These are phyloP conservation scores for Annulohypoxylon nitens DNA, from an alignment of 495 filamentous ascomycete genomes.

Conservation along the genomic window DNA sequence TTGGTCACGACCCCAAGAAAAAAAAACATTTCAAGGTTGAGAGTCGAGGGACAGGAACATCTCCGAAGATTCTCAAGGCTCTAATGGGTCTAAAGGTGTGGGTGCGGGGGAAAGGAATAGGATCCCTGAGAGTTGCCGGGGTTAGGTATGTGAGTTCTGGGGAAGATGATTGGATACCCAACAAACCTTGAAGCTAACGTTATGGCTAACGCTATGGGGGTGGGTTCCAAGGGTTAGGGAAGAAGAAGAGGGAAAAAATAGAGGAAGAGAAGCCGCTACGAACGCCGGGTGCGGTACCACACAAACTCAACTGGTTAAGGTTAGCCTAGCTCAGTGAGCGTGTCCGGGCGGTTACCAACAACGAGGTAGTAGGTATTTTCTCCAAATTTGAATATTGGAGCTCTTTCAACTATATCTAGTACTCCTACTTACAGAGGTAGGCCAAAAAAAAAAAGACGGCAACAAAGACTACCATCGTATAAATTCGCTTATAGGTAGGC, in stretches of 20 bases:
- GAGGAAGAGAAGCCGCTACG: not conserved
- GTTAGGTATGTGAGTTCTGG: constrained; percentile 27
- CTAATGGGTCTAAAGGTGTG: constrained; percentile 34
- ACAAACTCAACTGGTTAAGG: constrained; percentile 16
- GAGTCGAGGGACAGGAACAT: not conserved
- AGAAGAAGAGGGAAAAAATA: not conserved
- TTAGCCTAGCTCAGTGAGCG: not conserved
- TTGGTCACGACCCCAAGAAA: constrained; percentile 20
- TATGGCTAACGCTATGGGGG: constrained; percentile 17
- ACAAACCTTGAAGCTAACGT: constrained; percentile 7
- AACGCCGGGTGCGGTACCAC: constrained; percentile 24
- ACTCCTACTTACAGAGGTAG: no score
- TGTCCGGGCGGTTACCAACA: not conserved
- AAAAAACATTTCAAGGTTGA: not conserved
- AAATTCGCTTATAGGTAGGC: no score
- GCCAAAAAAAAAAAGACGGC: not conserved
- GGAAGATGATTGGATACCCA: constrained; percentile 30
- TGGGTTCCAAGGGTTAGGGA: constrained; percentile 3
- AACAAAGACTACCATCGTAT: not conserved
- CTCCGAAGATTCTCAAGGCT: not conserved
- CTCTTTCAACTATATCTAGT: no score
- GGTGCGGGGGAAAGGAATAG: constrained; percentile 47
- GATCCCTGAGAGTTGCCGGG: constrained; percentile 33
- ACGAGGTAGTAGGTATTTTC: no score
- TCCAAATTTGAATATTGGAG: no score